phyloP scores from a whole-genome alignment of 2,329 filamentous ascomycete species.

The Fusarium irregulare region DNA sequence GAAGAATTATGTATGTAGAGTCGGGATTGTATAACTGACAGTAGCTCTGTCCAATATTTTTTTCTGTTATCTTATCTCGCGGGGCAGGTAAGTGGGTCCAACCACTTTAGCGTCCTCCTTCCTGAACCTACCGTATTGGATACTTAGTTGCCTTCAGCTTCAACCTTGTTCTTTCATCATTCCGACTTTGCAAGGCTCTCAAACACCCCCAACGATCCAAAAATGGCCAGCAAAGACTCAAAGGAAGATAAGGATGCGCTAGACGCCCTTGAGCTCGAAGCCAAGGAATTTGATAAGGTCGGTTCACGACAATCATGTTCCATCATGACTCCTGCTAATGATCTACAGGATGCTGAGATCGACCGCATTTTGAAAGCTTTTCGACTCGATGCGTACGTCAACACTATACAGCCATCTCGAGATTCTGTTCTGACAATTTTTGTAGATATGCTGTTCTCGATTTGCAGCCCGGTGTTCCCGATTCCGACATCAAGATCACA shows the following conservation, averaged over 20 bases:
- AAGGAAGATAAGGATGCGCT: slow-evolving; percentile 79
- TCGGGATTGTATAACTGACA: slow-evolving; percentile 12
- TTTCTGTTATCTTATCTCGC: slow-evolving; percentile 56
- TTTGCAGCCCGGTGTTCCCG: slow-evolving; percentile 92
- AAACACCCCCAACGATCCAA: background rate
- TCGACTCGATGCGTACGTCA: slow-evolving; percentile 70
- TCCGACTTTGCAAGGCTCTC: slow-evolving; percentile 4
- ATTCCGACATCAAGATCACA: slow-evolving; percentile 92
- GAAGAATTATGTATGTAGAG: slow-evolving; percentile 12
- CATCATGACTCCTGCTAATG: slow-evolving; percentile 33
- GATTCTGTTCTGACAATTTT: slow-evolving; percentile 4
- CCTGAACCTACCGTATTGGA: slow-evolving; percentile 10
- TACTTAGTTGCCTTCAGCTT: slow-evolving; percentile 18
- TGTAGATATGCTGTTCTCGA: slow-evolving; percentile 89
- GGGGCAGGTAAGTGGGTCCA: slow-evolving; percentile 45
- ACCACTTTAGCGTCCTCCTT: slow-evolving; percentile 3
- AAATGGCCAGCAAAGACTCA: slow-evolving; percentile 53
- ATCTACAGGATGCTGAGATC: slow-evolving; percentile 85
- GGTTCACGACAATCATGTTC: slow-evolving; percentile 43
- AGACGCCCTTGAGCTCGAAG: slow-evolving; percentile 83
- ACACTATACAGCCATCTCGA: background rate
- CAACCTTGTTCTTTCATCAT: slow-evolving; percentile 9
- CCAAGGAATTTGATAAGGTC: slow-evolving; percentile 92
- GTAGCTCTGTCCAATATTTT: slow-evolving; percentile 48
- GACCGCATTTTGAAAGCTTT: slow-evolving; percentile 94